A percentile compares a stretch with the other conserved stretches of the same genome.
phyloP scores from a whole-genome alignment of 306 rosid species.

The Benincasa hispida region DNA sequence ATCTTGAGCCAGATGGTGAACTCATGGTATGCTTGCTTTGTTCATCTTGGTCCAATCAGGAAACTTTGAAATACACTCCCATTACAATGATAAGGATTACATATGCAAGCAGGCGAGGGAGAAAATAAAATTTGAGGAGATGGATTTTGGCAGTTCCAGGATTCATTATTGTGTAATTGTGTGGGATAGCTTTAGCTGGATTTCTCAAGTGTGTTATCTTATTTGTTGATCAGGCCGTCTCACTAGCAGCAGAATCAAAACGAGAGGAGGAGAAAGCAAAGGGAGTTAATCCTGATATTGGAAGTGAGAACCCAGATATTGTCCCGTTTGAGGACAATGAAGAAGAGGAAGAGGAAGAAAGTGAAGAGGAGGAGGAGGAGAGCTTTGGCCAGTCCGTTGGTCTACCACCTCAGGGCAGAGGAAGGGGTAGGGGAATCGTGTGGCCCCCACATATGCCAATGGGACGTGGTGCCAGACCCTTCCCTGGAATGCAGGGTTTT shows the following conservation, averaged over 20 bases:
- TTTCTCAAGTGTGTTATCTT: neutral
- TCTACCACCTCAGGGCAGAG: slow-evolving; percentile 68
- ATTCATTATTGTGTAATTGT: neutral
- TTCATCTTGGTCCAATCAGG: slow-evolving; percentile 5
- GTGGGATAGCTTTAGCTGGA: neutral
- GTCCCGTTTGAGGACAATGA: slow-evolving; percentile 99
- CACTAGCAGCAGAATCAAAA: slow-evolving; percentile 85
- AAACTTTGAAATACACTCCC: neutral
- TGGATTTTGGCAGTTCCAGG: neutral
- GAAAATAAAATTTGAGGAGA: neutral
- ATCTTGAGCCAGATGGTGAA: slow-evolving; percentile 97
- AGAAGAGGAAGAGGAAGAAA: slow-evolving; percentile 99
- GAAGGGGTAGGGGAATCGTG: slow-evolving; percentile 91
- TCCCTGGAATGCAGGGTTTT: slow-evolving; percentile 85
- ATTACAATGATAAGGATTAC: neutral
- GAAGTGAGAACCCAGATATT: slow-evolving; percentile 90
- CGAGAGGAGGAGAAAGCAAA: slow-evolving; percentile 98
- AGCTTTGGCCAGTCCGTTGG: slow-evolving; percentile 49
- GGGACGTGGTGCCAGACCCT: slow-evolving; percentile 84
- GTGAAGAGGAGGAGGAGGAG: slow-evolving; percentile 98
- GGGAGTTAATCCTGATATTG: slow-evolving; percentile 84
- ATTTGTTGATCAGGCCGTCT: slow-evolving; percentile 48
- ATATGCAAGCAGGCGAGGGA: neutral
- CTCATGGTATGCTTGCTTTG: slow-evolving; percentile 67
- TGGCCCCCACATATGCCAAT: slow-evolving; percentile 99